Evolutionary conservation across 768 basidiomycete species (phyloP), one percentile per base, ranked within the genome.

Genomic region (Tylopilus sp.): DNA sequence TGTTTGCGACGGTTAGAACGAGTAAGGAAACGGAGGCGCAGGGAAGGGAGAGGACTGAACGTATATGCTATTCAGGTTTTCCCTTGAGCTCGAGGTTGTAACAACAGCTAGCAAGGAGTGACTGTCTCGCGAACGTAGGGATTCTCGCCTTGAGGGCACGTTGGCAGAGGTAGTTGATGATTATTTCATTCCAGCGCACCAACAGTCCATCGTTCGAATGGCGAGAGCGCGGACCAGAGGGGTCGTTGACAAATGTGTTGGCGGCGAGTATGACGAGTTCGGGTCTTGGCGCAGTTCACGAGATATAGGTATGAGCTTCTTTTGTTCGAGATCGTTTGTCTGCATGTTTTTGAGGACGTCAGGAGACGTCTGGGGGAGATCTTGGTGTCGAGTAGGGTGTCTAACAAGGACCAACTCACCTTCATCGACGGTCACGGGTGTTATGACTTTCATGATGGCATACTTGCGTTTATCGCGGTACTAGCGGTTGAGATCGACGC

Each of bases 221-320:
- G n/a, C n/a, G n/a, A n/a, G n/a, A n/a, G n/a, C n/a, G n/a, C n/a
- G n/a, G n/a, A n/a, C n/a, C n/a, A n/a, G 88, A 0, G 97, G 97
- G 63, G 69, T 99, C 97, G 77, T 97, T 84, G 56, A 99, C 97
- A 66, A 99, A 98, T 9, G 95, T 99, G 66, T 98, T 99, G 55
- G 98, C 97, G 25, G 98, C 97, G 0, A 95, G 95, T n/a, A n/a
- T n/a, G n/a, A n/a, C n/a, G n/a, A n/a, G n/a, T n/a, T n/a, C n/a
- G n/a, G n/a, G n/a, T n/a, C 68, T 97, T 97, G 30, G 95, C 95
- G 60, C 98, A 99, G 75, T 99, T 99, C 89, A 98, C 98, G 52
- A 99, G 84, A 70, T 98, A 98, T 20, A 97, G 81, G 64, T 97
- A 98, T 17, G 98, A 95, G 95, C n/a, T n/a, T n/a, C n/a, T n/a